Evolutionary conservation across 202 grass and related monocot genomes (phyloP).

Genomic region (Carex arenaria): DNA sequence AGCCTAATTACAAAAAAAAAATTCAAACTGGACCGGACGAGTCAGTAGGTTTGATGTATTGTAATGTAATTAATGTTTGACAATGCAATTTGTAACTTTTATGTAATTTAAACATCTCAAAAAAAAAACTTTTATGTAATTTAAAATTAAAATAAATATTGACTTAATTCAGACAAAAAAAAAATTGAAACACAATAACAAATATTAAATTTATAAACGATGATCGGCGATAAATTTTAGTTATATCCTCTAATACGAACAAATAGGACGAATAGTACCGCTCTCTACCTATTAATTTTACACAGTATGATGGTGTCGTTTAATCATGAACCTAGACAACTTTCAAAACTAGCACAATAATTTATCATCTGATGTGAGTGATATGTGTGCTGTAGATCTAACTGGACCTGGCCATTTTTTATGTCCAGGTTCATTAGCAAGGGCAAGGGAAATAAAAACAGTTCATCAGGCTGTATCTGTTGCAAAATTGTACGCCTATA

Average conservation of each 20-base stretch:
- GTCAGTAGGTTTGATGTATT: too few species aligned
- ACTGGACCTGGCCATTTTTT: background rate
- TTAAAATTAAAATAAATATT: background rate
- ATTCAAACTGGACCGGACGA: too few species aligned
- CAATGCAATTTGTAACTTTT: too few species aligned
- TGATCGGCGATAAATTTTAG: background rate
- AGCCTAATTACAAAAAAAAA: too few species aligned
- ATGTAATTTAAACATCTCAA: too few species aligned
- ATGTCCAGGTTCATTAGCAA: constrained; percentile 9
- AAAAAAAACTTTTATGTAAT: background rate
- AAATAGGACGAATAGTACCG: background rate
- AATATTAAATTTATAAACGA: background rate
- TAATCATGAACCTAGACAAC: constrained; percentile 11
- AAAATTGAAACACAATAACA: background rate
- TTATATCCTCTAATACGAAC: background rate
- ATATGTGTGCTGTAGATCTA: background rate
- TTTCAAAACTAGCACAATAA: background rate
- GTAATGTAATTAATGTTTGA: too few species aligned
- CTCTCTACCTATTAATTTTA: background rate
- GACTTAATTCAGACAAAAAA: background rate
- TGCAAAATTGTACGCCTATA: background rate
- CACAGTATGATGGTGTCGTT: background rate
- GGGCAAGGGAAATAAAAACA: background rate
- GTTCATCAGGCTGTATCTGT: background rate
- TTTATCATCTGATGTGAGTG: background rate